Conservation (phyloP, 2,329 filamentous ascomycete genomes). For the Xylariaceae sp. region DNA sequence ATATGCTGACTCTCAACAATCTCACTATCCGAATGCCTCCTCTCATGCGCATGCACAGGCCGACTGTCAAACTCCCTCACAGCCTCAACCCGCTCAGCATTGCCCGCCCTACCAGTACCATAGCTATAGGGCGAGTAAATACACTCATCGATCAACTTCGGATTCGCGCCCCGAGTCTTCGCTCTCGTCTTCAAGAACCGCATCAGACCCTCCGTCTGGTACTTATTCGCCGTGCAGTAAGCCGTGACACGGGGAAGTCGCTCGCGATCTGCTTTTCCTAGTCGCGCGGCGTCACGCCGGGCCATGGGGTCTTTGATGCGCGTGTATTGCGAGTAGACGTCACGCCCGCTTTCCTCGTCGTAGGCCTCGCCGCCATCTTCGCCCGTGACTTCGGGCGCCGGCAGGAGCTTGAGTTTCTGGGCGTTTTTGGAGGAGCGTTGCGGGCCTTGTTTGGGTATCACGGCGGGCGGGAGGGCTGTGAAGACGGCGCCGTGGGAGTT, state of each 20-base stretch:
- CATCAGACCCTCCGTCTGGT: conserved; percentile 85
- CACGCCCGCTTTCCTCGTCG: conserved; percentile 88
- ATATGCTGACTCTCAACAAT: conserved; percentile 57
- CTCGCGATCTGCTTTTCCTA: conserved; percentile 90
- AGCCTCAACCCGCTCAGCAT: conserved; percentile 37
- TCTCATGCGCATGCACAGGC: conserved; percentile 50
- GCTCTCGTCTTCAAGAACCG: conserved; percentile 83
- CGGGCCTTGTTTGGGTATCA: conserved; percentile 73
- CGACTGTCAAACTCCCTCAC: conserved; percentile 30
- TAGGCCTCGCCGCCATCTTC: conserved; percentile 52
- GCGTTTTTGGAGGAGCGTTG: conserved; percentile 93
- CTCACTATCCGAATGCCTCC: conserved; percentile 73
- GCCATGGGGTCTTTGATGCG: conserved; percentile 96
- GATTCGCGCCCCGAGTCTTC: conserved; percentile 72
- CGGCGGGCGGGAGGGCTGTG: conserved; percentile 36
- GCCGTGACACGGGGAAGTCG: conserved; percentile 87
- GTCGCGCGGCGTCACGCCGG: conserved; percentile 80
- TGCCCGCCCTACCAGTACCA: conserved; percentile 38
- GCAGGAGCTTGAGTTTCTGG: conserved; percentile 95
- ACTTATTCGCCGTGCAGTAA: conserved; percentile 91
- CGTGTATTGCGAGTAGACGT: conserved; percentile 97
- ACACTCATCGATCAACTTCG: conserved; percentile 95
- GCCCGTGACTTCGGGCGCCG: conserved; percentile 79
- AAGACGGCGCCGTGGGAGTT: conserved; percentile 72
- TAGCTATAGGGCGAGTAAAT: conserved; percentile 95